Conservation (phyloP, 768 basidiomycete genomes). For the Erythrobasidium yunnanense region DNA sequence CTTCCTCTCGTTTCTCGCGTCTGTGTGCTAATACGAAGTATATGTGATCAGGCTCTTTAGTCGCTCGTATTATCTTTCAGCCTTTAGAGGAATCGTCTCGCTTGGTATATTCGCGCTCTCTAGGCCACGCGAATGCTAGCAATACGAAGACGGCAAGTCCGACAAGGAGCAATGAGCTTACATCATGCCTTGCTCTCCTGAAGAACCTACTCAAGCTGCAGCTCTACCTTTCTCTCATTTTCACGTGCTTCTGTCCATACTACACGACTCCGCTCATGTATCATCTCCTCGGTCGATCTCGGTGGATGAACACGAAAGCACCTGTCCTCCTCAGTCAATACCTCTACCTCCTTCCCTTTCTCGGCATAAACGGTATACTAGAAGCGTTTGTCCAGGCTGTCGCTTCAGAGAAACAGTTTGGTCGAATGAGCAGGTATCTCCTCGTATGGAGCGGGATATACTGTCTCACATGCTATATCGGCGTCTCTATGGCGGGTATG, state of each 20-base stretch:
- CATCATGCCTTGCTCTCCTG: conserved; percentile 16
- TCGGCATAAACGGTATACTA: conserved; percentile 79
- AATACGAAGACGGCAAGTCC: too few relatives aligned
- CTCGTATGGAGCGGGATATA: conserved; percentile 62
- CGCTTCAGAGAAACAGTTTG: conserved; percentile 58
- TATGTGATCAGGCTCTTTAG: conserved; percentile 59
- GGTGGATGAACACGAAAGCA: conserved; percentile 58
- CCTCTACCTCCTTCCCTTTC: conserved; percentile 75
- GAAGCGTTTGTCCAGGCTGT: conserved; percentile 83
- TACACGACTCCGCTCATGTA: conserved; percentile 61
- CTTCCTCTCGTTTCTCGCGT: neutral
- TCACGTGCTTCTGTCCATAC: conserved; percentile 62
- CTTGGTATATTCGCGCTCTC: conserved; percentile 69
- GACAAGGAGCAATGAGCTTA: too few relatives aligned
- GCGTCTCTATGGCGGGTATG: conserved; percentile 47
- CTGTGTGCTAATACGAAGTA: neutral
- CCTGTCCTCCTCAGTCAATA: conserved; percentile 66
- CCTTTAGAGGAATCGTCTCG: conserved; percentile 88
- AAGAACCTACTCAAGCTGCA: conserved; percentile 28
- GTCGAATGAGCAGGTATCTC: conserved; percentile 63
- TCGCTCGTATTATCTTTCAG: conserved; percentile 86
- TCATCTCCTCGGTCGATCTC: conserved; percentile 52
- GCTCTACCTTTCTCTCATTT: conserved; percentile 42
- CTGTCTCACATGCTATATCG: conserved; percentile 48
- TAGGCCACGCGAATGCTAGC: conserved; percentile 39